Base-by-base conservation (phyloP, 257 asterid genomes). In the Nicotiana knightiana region DNA sequence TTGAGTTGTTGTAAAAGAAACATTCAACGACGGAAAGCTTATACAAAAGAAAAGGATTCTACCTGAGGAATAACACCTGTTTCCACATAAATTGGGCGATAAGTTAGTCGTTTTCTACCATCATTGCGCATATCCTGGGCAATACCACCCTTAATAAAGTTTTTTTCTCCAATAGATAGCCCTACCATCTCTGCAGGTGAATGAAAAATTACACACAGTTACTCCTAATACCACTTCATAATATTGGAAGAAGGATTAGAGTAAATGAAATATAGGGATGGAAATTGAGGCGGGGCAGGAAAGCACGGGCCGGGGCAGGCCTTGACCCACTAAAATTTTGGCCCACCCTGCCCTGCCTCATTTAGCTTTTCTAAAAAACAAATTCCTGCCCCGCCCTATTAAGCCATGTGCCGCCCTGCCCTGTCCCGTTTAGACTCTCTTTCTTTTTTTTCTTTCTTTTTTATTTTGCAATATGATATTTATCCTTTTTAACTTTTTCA, bases 61-160 rank as follows among this genome's bases (percentile, higher is more conserved):
- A 91, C 98, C 97, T 94, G 97, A 85, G 98, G 91, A 75, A 94
- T 94, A 85, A 93, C 91, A 77, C 97, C 94, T n/a, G 93, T 91
- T 85, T 90, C 94, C 58, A 94, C 91, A 59, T 87, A 90, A 83
- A 94, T 91, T 79, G 93, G 97, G 3, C 95, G 88, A 84, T 93
- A 89, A 79, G 90, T 78, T 58, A 89, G 86, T 51, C 97, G 85
- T 82, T 90, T 94, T 76, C 98, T 87, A 26, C 98, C 98, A 87
- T 94, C 98, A 12, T 92, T 93, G 7, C 97, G 93, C 53, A 93
- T 87, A 85, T 94, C 97, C 85, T 93, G 98, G 84, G 90, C 97
- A 85, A 94, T 93, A 59, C 98, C 98, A 59, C 96, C 98, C 83
- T 90, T 87, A 76, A 94, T 91, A 81, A 93, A 91, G 84, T 88